Percentiles rank a stretch among this genome's conserved stretches.
Evolutionary conservation across 148 eudicot genomes (phyloP).

Genomic region (Simmondsia chinensis): DNA sequence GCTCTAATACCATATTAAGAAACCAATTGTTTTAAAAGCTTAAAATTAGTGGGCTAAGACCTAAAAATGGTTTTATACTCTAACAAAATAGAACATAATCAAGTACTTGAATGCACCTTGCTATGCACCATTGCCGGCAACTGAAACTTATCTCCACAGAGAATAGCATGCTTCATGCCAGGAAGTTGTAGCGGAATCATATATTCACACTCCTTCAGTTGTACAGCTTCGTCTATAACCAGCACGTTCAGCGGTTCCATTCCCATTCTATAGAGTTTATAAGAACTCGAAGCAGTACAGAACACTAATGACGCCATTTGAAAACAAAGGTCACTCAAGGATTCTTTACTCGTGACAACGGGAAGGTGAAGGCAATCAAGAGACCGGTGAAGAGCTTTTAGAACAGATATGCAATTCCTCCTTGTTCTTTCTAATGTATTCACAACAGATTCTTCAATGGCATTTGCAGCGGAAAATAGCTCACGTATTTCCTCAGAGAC

Average conservation of each 20-base stretch:
- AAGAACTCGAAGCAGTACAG: constrained; percentile 47
- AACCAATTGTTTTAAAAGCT: too few relatives aligned
- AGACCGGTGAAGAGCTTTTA: constrained; percentile 20
- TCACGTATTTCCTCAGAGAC: constrained; percentile 13
- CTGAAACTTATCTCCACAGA: constrained; percentile 58
- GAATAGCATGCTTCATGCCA: constrained; percentile 41
- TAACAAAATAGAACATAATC: not conserved
- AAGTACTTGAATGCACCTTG: constrained; percentile 21
- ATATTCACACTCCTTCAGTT: constrained; percentile 58
- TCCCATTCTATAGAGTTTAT: constrained; percentile 15
- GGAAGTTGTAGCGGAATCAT: constrained; percentile 46
- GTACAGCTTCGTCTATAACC: constrained; percentile 67
- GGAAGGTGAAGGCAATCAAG: constrained; percentile 29
- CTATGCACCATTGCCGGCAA: constrained; percentile 52
- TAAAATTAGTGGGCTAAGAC: too few relatives aligned
- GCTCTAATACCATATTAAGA: too few relatives aligned
- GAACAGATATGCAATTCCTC: constrained; percentile 14
- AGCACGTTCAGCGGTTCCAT: constrained; percentile 28
- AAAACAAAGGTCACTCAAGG: constrained; percentile 27
- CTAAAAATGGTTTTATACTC: too few relatives aligned
- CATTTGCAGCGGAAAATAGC: constrained; percentile 1
- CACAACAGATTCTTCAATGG: constrained; percentile 4
- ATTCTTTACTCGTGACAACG: not conserved
- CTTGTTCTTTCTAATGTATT: constrained; percentile 8
- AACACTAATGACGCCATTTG: constrained; percentile 36